Conservation (phyloP, 495 filamentous ascomycete species). For the Penicillium bialowiezense region DNA sequence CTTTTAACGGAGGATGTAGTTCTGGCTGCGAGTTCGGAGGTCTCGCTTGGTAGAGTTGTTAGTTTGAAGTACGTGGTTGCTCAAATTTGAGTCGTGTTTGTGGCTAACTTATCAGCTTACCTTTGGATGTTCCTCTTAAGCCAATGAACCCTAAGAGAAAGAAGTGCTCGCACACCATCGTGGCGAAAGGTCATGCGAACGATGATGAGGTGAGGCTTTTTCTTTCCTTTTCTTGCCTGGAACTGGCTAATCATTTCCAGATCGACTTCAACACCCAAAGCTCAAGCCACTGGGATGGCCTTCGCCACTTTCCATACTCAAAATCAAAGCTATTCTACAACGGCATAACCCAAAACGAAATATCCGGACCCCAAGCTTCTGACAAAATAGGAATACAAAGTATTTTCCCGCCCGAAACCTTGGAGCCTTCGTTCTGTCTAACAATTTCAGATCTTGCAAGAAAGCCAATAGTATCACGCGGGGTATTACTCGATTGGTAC, state of each 20-base stretch:
- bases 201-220: slow-evolving; percentile 11
- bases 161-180: slow-evolving; percentile 6
- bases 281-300: slow-evolving; percentile 45
- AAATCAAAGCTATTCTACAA: slow-evolving; percentile 49
- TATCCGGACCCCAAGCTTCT: slow-evolving; percentile 19
- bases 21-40: slow-evolving; percentile 41
- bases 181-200: slow-evolving; percentile 11
- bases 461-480: slow-evolving; percentile 22
- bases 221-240: not conserved
- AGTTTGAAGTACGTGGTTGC: slow-evolving; percentile 14
- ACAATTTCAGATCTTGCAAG: slow-evolving; percentile 8
- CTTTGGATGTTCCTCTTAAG: slow-evolving; percentile 10
- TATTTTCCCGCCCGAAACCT: not conserved
- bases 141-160: slow-evolving; percentile 16
- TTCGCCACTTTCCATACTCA: slow-evolving; percentile 29
- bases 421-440: not conserved
- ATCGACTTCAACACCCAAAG: slow-evolving; percentile 50
- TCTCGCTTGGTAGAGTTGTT: slow-evolving; percentile 34
- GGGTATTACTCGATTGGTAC: slow-evolving; percentile 45
- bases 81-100: not conserved
- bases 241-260: not conserved
- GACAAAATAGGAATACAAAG: slow-evolving; percentile 9
- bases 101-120: slow-evolving; percentile 3
- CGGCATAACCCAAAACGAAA: slow-evolving; percentile 49
- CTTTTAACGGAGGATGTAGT: slow-evolving; percentile 36